Conservation (phyloP, 169 alveolate species). For the Ophryocystis elektroscirrha region DNA sequence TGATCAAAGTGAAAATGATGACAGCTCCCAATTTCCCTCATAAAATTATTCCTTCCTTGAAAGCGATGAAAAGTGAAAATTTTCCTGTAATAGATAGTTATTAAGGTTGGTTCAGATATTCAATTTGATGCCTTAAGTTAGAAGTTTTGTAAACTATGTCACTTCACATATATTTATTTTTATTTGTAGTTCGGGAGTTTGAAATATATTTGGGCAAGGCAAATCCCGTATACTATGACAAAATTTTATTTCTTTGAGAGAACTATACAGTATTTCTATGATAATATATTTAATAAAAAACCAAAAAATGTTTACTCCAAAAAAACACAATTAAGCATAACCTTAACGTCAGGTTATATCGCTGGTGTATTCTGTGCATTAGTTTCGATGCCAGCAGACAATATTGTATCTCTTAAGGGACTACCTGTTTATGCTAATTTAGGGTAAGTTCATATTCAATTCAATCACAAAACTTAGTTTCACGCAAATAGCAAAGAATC, state of each 20-base stretch:
- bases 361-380: conserved; percentile 86
- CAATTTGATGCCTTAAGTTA: too few species aligned
- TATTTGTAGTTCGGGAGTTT: conserved; percentile 31
- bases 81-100: too few species aligned
- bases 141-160: too few species aligned
- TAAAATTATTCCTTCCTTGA: conserved; percentile 10
- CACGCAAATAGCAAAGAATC: too few species aligned
- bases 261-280: conserved; percentile 62
- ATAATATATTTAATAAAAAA: conserved; percentile 52
- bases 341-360: conserved; percentile 76
- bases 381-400: conserved; percentile 91
- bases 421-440: conserved; percentile 49
- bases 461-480: too few species aligned
- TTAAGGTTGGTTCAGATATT: too few species aligned
- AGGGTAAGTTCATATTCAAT: conserved; percentile 11
- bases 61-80: too few species aligned
- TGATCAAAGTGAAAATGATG: conserved; percentile 80
- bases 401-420: conserved; percentile 73
- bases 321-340: conserved; percentile 59
- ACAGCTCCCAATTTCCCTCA: conserved; percentile 39
- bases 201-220: conserved; percentile 61
- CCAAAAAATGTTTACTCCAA: conserved; percentile 60
- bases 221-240: conserved; percentile 87
- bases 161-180: background rate
- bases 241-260: conserved; percentile 86